A percentile compares a stretch with the other conserved stretches of the same genome.
Evolutionary conservation across 495 filamentous ascomycete genomes (phyloP).

Genomic region (Neurospora sp.): DNA sequence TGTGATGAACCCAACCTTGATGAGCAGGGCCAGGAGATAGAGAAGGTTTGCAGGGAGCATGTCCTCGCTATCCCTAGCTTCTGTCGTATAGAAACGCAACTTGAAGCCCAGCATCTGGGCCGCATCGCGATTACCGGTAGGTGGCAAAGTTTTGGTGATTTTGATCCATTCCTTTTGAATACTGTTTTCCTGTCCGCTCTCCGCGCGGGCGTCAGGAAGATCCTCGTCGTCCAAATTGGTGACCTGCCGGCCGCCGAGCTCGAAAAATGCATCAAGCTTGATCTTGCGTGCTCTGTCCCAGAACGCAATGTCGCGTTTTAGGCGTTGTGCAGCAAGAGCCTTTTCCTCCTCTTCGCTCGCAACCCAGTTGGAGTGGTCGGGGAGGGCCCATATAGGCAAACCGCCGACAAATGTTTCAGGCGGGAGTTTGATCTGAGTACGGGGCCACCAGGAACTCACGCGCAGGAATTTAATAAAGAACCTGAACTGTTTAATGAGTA

Average conservation of each 20-base stretch:
- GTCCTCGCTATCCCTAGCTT: constrained; percentile 55
- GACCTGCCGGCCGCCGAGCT: constrained; percentile 56
- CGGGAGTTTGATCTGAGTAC: constrained; percentile 35
- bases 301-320: constrained; percentile 62
- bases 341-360: constrained; percentile 57
- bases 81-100: constrained; percentile 79
- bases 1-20: constrained; percentile 98
- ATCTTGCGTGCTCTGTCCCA: constrained; percentile 70
- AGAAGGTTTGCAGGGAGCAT: constrained; percentile 81
- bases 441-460: constrained; percentile 95
- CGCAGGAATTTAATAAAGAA: constrained; percentile 91
- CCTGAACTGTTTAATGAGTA: constrained; percentile 47
- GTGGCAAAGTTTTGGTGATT: constrained; percentile 68
- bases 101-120: constrained; percentile 97
- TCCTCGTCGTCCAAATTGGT: constrained; percentile 38
- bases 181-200: constrained; percentile 34
- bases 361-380: constrained; percentile 47
- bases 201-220: constrained; percentile 33
- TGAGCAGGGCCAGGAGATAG: constrained; percentile 79
- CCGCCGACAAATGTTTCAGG: constrained; percentile 35
- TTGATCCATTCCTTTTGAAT: constrained; percentile 62
- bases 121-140: constrained; percentile 77
- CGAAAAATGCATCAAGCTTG: constrained; percentile 79
- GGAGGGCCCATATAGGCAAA: constrained; percentile 74
- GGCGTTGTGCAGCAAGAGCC: constrained; percentile 36